These are phyloP conservation scores for Daldinia concentrica DNA, from an alignment of 495 filamentous ascomycete species.

Conservation along the genomic window DNA sequence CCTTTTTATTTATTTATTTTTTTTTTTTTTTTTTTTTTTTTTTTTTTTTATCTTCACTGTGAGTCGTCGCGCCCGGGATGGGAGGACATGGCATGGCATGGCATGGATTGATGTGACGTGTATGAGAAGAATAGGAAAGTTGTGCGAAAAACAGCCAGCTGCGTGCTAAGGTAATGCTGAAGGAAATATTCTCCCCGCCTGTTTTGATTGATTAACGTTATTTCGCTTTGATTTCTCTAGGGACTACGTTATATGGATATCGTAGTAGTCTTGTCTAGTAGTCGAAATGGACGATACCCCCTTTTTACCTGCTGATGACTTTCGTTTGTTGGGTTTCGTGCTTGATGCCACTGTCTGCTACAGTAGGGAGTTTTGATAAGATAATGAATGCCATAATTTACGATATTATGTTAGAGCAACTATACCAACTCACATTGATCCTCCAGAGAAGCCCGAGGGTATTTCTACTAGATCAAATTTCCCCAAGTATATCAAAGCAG, in stretches of 20 bases:
- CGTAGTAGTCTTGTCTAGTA: slow-evolving; percentile 39
- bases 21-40: background rate
- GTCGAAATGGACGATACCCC: slow-evolving; percentile 50
- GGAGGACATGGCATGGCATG: background rate
- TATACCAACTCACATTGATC: too few relatives aligned
- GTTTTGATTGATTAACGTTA: background rate
- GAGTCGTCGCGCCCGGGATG: background rate
- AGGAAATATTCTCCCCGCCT: slow-evolving; percentile 1
- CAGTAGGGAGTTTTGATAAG: too few relatives aligned
- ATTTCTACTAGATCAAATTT: too few relatives aligned
- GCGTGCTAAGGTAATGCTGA: slow-evolving; percentile 15
- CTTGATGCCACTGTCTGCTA: too few relatives aligned
- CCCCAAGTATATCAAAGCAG: background rate
- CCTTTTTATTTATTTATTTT: background rate
- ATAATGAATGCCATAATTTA: too few relatives aligned
- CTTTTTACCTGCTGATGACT: slow-evolving; percentile 16
- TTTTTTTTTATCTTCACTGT: background rate
- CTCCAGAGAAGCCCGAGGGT: too few relatives aligned
- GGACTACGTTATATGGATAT: slow-evolving; percentile 18
- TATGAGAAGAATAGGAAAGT: slow-evolving; percentile 30
- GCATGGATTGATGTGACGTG: background rate
- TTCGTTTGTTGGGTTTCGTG: background rate
- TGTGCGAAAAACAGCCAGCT: slow-evolving; percentile 14
- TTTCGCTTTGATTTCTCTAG: background rate
- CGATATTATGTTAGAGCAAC: too few relatives aligned